Base-by-base conservation (phyloP, 129 eudicot genomes). In the Calendula officinalis region DNA sequence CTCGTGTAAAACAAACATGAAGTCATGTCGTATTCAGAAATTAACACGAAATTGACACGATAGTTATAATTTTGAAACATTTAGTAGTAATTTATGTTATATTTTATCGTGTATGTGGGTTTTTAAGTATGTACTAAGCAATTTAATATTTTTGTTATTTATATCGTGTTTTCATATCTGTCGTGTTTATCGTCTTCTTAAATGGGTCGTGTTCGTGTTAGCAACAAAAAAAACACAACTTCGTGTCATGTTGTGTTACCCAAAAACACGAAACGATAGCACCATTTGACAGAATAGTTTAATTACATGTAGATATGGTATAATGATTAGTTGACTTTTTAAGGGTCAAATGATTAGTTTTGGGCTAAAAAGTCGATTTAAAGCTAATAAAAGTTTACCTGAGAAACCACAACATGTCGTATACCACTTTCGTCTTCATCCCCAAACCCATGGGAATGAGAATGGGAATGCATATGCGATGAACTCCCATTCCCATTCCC, bases 321-420 rank as follows among this genome's bases (percentile, higher is more conserved):
- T 47, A 12, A 13, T 47, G 53, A 22, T 47, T 45, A 15, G 10
- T 13, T 13, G 22, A 47, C 6, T 22, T 13, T 12, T 47, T 13
- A 47, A 9, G 52, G 52, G 22, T 47, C 52, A 47, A 12, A 47
- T 13, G 15, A n/a, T 47, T 13, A 47, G 22, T 47, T 47, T 47
- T 4, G 10, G n/a, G 51, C 5, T 2, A 17, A 6, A 56, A 12
- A 33, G 13, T 14, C 44, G 34, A 1, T 9, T 46, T 14, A 4
- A 35, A n/a, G 30, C 13, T 22, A 44, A 35, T 45, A 44, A 3
- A 52, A 77, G 43, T 13, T 53, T 74, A 81, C 98, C 94, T 92
- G 98, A 3, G 98, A 85, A 75, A 92, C 95, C 12, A 92, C 95
- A 6, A 81, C 77, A 50, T 92, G 98, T 52, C 98, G 77, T 49